Base-by-base conservation (phyloP, 2,329 filamentous ascomycete species). In the Monilinia aucupariae region DNA sequence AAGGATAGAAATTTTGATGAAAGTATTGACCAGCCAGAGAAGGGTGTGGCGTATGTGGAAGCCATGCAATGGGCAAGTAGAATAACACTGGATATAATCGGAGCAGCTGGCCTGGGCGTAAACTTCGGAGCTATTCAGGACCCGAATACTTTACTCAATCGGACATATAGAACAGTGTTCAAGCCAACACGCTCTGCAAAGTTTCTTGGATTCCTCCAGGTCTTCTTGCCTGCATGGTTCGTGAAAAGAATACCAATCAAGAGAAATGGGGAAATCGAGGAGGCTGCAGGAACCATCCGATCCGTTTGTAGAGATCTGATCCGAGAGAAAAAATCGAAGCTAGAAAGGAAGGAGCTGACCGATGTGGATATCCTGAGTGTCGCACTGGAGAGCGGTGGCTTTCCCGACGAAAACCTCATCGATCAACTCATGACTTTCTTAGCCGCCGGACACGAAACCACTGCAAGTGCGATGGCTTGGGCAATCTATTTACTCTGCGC, bases 351-450 rank as follows among this genome's bases (percentile, higher is more conserved):
- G 64, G 77, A 82, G 64, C 75, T 76, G 30, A 76, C 76, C 1
- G 85, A 86, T 52, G 75, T 84, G 9, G 91, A 96, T 74, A 94
- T 96, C 64, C 79, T 96, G 41, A 91, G 88, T 0, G 88, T 93
- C 0, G 91, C 91, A 20, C 78, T 96, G 54, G 83, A 87, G 72
- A 91, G 86, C 47, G 89, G 89, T 53, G 85, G 80, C 7, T 94
- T 96, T 75, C 82, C 78, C 15, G 90, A 94, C 66, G 88, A 91
- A 55, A 85, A 91, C 65, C 82, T 96, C n/a, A 84, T 91, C 43
- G 89, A 94, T 74, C 91, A 96, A 76, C 83, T 94, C 73, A 94
- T 96, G 90, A 96, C 90, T 0, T 94, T 96, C 78, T 82, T 96
- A 6, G 88, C 88, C 0, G 91, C 91, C 0, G 88, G 87, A 27